Conservation (phyloP, 495 filamentous ascomycete genomes). For the Penicillium bovifimosum region DNA sequence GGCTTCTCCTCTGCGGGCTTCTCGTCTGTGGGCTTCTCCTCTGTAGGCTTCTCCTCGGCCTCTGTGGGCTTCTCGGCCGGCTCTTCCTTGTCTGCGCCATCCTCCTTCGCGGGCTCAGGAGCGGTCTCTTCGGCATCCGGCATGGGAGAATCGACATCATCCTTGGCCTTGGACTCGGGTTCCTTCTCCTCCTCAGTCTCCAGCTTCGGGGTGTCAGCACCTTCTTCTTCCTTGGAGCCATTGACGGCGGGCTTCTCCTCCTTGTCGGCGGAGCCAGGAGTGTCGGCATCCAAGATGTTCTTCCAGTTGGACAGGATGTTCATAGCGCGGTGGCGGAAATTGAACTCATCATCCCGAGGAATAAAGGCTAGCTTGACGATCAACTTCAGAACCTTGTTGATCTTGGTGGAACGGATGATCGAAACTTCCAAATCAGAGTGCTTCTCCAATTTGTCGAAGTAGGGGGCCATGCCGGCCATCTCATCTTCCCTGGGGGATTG, state of each 20-base stretch:
- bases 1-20: too few species aligned
- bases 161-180: slow-evolving; percentile 28
- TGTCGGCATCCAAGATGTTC: slow-evolving; percentile 60
- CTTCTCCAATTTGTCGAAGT: slow-evolving; percentile 71
- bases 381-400: slow-evolving; percentile 89
- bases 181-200: slow-evolving; percentile 47
- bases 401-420: slow-evolving; percentile 82
- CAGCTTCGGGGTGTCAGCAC: slow-evolving; percentile 35
- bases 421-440: slow-evolving; percentile 74
- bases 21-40: slow-evolving; percentile 14
- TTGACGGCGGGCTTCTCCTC: slow-evolving; percentile 45
- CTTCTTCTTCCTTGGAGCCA: slow-evolving; percentile 46
- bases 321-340: slow-evolving; percentile 74
- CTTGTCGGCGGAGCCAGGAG: slow-evolving; percentile 37
- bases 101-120: slow-evolving; percentile 7
- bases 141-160: slow-evolving; percentile 41
- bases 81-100: slow-evolving; percentile 11
- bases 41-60: slow-evolving; percentile 20
- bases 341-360: slow-evolving; percentile 76
- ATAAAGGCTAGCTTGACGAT: slow-evolving; percentile 79
- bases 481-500: slow-evolving; percentile 79
- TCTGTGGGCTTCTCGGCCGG: slow-evolving; percentile 1
- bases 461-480: slow-evolving; percentile 77
- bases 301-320: slow-evolving; percentile 77
- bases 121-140: slow-evolving; percentile 26